phyloP scores from a whole-genome alignment of 805 yeast species.

The Pichia occidentalis region DNA sequence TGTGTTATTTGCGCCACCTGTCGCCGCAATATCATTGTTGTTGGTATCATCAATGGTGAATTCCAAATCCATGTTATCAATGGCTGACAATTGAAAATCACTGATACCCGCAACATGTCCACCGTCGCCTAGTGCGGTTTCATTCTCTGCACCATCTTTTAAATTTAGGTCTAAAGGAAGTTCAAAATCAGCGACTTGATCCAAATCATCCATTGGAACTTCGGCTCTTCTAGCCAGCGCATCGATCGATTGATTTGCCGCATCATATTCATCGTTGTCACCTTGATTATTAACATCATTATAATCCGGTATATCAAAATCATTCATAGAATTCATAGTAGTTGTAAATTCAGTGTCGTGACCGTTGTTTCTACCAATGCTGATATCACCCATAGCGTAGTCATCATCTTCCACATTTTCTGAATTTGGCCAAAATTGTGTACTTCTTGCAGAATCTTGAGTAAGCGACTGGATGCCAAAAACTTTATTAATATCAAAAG shows the following conservation, averaged over 20 bases:
- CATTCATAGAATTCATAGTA: background rate
- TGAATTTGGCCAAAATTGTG: slow-evolving; percentile 9
- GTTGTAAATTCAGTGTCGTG: slow-evolving; percentile 2
- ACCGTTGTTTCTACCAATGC: slow-evolving; percentile 8
- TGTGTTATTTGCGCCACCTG: background rate
- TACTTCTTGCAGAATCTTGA: background rate
- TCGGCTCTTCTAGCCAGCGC: slow-evolving; percentile 23
- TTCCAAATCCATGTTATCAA: slow-evolving; percentile 43
- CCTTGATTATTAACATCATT: background rate
- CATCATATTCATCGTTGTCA: slow-evolving; percentile 5
- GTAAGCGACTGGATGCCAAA: slow-evolving; percentile 18
- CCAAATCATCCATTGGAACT: slow-evolving; percentile 27
- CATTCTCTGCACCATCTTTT: slow-evolving; percentile 17
- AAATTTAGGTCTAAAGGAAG: slow-evolving; percentile 31
- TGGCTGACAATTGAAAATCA: slow-evolving; percentile 14
- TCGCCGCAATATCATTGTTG: slow-evolving; percentile 24
- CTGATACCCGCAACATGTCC: slow-evolving; percentile 7
- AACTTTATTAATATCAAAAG: slow-evolving; percentile 34
- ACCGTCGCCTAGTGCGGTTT: slow-evolving; percentile 1
- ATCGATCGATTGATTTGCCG: slow-evolving; percentile 16
- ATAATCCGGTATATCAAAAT: slow-evolving; percentile 20
- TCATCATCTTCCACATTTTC: slow-evolving; percentile 1
- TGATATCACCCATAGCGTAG: slow-evolving; percentile 8
- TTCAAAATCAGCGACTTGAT: slow-evolving; percentile 28
- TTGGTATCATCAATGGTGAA: slow-evolving; percentile 31